Evolutionary conservation across 176 grass and related monocot genomes (phyloP), one percentile per base, ranked within the genome.

Genomic region (Ananas comosus): DNA sequence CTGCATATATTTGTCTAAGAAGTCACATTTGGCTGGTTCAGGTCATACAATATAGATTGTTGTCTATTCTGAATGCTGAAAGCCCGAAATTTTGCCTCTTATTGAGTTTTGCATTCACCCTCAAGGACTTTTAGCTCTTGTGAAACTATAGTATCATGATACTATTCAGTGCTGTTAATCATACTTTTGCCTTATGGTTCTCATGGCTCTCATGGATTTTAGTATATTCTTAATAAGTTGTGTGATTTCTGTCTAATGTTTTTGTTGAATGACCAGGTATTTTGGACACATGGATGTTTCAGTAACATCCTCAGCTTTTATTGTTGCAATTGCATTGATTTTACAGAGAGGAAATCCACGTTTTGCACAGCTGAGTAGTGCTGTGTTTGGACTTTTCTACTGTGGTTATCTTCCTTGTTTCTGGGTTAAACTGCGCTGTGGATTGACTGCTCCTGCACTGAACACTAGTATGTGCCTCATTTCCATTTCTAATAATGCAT

Each of bases 391-490:
- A 53, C 78, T 99, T 51, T 99, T 99, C 84, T 99, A 99, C 28
- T 99, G 94, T 21, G 94, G 94, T 24, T 99, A 99, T 84, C 90
- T 99, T 75, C 85, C 94, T 70, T 93, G 85, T 70, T 99, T 99
- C 81, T 99, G 94, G 94, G 80, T 99, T 70, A 99, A 99, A 69
- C 94, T 99, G 13, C 94, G 90, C 24, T 93, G 84, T 12, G 89
- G 89, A 53, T 81, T 99, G 59, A 68, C 89, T 83, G 90, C 8
- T 67, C 90, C 94, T 80, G 84, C 94, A 67, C 72, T 93, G 70
- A 93, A 93, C 72, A 91, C 94, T 71, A 89, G 94, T 99, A 93
- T 65, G 79, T 47, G 64, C 1, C 29, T 83, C 12, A n/a, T 19
- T 71, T 79, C 51, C 23, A 49, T 72, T 50, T 1, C 29, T 42